Percentiles rank a stretch among this genome's conserved stretches.
These are phyloP conservation scores for Neoboletus magnificus DNA, from an alignment of 768 basidiomycete species.

Conservation along the genomic window DNA sequence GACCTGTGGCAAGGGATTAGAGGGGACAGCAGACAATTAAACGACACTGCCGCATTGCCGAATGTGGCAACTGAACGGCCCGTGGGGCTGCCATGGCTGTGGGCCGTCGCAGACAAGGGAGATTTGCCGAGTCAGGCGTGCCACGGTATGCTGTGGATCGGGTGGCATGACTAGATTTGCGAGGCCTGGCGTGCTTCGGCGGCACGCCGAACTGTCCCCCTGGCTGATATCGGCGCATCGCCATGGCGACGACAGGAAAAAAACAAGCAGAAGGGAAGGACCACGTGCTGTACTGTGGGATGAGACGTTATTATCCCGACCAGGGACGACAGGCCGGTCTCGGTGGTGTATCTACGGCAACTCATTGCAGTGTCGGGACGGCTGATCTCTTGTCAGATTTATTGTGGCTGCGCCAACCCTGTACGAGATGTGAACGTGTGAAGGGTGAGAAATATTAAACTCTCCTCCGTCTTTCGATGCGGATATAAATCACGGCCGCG, in stretches of 20 bases:
- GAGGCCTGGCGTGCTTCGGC: background rate
- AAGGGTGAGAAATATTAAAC: slow-evolving; percentile 17
- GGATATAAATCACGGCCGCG: slow-evolving; percentile 12
- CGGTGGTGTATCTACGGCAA: slow-evolving; percentile 15
- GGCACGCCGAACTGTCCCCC: background rate
- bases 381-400: slow-evolving; percentile 1
- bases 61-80: background rate
- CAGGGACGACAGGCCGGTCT: background rate
- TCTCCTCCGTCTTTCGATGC: slow-evolving; percentile 6
- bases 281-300: background rate
- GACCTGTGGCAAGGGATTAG: background rate
- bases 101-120: background rate
- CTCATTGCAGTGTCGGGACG: slow-evolving; percentile 15
- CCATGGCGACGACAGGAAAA: slow-evolving; percentile 5
- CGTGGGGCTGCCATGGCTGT: background rate
- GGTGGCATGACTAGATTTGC: background rate
- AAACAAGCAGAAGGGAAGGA: background rate
- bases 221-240: background rate
- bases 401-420: slow-evolving; percentile 15
- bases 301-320: background rate
- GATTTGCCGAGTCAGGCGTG: background rate
- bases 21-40: background rate
- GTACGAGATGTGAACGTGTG: slow-evolving; percentile 12
- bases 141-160: background rate
- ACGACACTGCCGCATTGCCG: background rate